Evolutionary conservation across 148 eudicot species (phyloP).

Genomic region (Cornus florida): DNA sequence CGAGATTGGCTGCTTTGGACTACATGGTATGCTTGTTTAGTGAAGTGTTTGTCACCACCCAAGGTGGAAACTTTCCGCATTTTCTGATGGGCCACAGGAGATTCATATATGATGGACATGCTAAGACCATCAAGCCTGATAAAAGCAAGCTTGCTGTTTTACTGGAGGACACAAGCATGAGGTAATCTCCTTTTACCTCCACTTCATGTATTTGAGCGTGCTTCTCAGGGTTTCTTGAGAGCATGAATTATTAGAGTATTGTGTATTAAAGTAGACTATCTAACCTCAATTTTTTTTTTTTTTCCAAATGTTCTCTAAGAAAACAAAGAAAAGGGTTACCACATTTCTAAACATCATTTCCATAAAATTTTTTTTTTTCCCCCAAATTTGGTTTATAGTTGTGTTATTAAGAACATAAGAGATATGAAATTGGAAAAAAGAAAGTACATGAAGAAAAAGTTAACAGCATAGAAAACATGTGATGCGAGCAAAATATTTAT

Average conservation of each 20-base stretch:
- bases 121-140: slow-evolving; percentile 82
- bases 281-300: no score
- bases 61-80: slow-evolving; percentile 94
- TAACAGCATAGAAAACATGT: no score
- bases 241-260: neutral
- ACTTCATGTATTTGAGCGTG: neutral
- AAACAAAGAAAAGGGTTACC: no score
- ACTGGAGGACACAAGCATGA: slow-evolving; percentile 58
- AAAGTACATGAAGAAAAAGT: no score
- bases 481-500: neutral
- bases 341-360: no score
- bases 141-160: slow-evolving; percentile 67
- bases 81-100: slow-evolving; percentile 87
- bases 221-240: neutral
- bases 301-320: no score
- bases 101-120: slow-evolving; percentile 73
- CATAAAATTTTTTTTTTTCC: no score
- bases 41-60: slow-evolving; percentile 90
- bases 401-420: no score
- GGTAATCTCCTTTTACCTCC: slow-evolving; percentile 33
- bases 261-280: neutral
- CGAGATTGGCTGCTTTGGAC: slow-evolving; percentile 89
- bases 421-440: no score
- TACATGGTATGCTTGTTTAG: slow-evolving; percentile 71
- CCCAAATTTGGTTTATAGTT: no score